Conservation (phyloP, 176 grass and related monocot genomes). For the Ensete ventricosum region DNA sequence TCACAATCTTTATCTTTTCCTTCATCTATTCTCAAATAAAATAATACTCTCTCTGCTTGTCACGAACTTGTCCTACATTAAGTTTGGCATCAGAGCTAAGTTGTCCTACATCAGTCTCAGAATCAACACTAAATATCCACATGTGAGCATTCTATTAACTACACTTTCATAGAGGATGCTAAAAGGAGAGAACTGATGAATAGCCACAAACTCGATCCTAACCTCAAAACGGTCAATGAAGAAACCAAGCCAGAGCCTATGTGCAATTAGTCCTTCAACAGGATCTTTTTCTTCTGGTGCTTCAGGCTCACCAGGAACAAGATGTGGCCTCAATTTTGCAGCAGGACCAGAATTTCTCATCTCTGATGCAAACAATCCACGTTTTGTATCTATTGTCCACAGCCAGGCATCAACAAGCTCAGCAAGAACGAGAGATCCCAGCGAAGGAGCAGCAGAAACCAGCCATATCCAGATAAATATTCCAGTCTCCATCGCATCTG, state of each 20-base stretch:
- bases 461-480: conserved; percentile 99
- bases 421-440: conserved; percentile 83
- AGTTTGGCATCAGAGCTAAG: too few species aligned
- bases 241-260: conserved; percentile 96
- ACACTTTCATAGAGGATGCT: background rate
- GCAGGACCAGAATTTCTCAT: conserved; percentile 90
- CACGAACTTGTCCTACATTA: too few species aligned
- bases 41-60: too few species aligned
- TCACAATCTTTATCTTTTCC: too few species aligned
- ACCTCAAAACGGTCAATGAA: conserved; percentile 99
- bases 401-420: conserved; percentile 99
- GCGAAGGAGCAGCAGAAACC: conserved; percentile 81
- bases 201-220: conserved; percentile 25
- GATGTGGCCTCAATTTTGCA: conserved; percentile 95
- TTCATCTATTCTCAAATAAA: too few species aligned
- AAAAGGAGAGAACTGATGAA: conserved; percentile 21
- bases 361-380: conserved; percentile 91
- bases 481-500: conserved; percentile 96
- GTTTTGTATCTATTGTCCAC: conserved; percentile 99
- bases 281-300: conserved; percentile 75
- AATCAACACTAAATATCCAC: background rate
- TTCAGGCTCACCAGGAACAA: conserved; percentile 91
- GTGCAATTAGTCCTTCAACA: conserved; percentile 86
- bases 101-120: background rate
- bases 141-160: background rate